Percentiles rank a stretch among this genome's conserved stretches.
These are phyloP conservation scores for Saccharomyces hybrid DNA, from an alignment of 1,139 yeast species.

Conservation along the genomic window DNA sequence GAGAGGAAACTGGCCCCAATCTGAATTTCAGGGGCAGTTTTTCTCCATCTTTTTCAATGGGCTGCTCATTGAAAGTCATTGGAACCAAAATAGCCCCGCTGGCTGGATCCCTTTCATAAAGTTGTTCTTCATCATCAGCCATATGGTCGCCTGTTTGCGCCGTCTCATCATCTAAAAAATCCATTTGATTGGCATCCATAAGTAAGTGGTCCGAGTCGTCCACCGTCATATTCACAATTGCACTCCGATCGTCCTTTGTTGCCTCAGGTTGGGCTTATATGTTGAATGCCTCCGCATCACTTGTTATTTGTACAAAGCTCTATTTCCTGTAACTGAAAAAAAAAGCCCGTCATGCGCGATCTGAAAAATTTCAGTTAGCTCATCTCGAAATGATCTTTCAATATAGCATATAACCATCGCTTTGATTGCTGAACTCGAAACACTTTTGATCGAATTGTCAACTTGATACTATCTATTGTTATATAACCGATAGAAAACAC, in stretches of 20 bases:
- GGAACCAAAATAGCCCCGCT: constrained; percentile 36
- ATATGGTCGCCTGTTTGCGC: background rate
- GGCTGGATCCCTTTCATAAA: constrained; percentile 28
- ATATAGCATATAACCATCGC: too few species aligned
- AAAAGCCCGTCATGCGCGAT: background rate
- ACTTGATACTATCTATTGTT: too few species aligned
- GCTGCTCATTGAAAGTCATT: constrained; percentile 19
- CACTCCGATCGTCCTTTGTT: background rate
- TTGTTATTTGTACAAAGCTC: background rate
- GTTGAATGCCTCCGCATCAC: background rate
- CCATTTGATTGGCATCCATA: constrained; percentile 27
- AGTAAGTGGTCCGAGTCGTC: constrained; percentile 9
- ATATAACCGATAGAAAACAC: too few species aligned
- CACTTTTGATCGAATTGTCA: too few species aligned
- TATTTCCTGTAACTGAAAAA: background rate
- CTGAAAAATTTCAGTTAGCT: background rate
- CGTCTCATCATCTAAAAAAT: constrained; percentile 21
- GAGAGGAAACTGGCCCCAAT: constrained; percentile 36
- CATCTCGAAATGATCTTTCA: background rate
- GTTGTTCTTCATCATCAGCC: constrained; percentile 5
- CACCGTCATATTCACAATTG: background rate
- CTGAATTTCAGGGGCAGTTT: constrained; percentile 37
- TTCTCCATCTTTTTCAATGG: constrained; percentile 21
- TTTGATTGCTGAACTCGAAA: too few species aligned
- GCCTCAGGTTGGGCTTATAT: background rate